Conservation (phyloP, 495 filamentous ascomycete species). For the Trichoderma reesei region DNA sequence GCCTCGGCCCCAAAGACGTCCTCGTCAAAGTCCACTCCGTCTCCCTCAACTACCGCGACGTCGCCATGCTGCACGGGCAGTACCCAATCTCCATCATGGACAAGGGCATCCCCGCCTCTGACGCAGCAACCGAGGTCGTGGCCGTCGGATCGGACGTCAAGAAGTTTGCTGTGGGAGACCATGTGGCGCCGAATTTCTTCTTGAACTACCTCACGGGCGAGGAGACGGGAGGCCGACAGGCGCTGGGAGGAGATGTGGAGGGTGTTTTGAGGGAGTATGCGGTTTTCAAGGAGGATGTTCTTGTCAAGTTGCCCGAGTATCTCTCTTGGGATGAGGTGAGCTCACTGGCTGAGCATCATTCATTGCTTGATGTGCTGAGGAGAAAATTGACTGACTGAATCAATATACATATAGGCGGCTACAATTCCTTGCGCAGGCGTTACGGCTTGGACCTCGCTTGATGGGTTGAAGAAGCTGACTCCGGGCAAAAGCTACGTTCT, state of each 20-base stretch:
- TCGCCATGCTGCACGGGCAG: constrained; percentile 25
- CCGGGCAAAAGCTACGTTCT: constrained; percentile 10
- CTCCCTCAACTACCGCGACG: constrained; percentile 42
- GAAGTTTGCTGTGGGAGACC: constrained; percentile 24
- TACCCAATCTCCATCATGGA: constrained; percentile 19
- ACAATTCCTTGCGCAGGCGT: constrained; percentile 16
- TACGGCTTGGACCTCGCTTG: constrained; percentile 16
- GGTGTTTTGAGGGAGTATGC: constrained; percentile 26
- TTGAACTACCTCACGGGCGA: constrained; percentile 16
- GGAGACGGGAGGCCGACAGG: constrained; percentile 2
- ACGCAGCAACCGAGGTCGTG: constrained; percentile 36
- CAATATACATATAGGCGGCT: not conserved
- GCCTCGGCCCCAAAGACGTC: constrained; percentile 28
- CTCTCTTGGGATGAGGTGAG: constrained; percentile 24
- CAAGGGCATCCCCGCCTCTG: constrained; percentile 22
- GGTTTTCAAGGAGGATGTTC: constrained; percentile 19
- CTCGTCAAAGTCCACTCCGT: constrained; percentile 38
- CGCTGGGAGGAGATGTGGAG: constrained; percentile 20
- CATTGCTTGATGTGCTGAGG: not conserved
- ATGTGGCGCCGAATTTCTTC: constrained; percentile 17
- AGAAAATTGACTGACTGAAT: constrained; percentile 16
- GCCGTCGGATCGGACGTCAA: constrained; percentile 28
- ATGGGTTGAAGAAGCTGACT: constrained; percentile 8
- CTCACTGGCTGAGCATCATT: not conserved
- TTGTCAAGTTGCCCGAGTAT: constrained; percentile 22